A percentile compares a stretch with the other conserved stretches of the same genome.
These are phyloP conservation scores for Rubia tinctorum DNA, from an alignment of 305 asterid species.

Conservation along the genomic window DNA sequence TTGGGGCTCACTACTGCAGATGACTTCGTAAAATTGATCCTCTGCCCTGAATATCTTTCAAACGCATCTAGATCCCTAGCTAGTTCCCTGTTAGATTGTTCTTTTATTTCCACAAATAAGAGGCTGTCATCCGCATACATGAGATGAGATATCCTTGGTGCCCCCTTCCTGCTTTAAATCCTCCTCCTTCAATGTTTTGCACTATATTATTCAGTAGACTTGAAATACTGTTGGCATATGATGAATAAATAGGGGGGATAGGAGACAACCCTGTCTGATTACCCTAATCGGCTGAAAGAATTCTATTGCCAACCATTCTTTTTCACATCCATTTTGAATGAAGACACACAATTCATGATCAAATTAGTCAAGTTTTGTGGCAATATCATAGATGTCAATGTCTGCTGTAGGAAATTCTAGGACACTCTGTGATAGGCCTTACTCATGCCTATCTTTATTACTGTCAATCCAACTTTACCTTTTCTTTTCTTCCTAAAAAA, in stretches of 20 bases:
- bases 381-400: neutral
- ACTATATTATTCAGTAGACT: neutral
- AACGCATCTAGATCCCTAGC: neutral
- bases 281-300: neutral
- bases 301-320: neutral
- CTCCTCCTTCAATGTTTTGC: neutral
- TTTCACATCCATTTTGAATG: neutral
- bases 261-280: neutral
- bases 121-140: neutral
- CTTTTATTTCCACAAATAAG: neutral
- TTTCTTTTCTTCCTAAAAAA: neutral
- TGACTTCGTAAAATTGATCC: neutral
- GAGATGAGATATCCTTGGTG: neutral
- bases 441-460: neutral
- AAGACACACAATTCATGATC: neutral
- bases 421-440: neutral
- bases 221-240: neutral
- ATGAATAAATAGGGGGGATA: neutral
- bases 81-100: neutral
- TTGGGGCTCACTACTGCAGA: neutral
- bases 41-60: neutral
- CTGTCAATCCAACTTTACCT: neutral
- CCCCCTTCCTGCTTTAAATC: neutral
- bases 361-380: neutral
- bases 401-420: neutral